phyloP scores from a whole-genome alignment of 768 basidiomycete genomes.

The Lyophyllum semitale region DNA sequence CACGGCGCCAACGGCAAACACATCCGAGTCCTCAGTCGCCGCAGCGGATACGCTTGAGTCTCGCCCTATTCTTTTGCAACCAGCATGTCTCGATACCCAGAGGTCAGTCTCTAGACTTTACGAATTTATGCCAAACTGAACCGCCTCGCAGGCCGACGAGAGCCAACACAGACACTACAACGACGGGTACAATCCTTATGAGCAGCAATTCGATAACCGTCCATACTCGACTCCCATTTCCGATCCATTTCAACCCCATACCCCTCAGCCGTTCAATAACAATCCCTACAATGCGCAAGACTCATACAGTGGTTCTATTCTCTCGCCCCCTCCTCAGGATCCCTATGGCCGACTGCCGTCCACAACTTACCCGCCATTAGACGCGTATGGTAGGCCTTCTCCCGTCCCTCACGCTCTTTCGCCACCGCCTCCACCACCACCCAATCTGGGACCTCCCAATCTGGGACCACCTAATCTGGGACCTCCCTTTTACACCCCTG shows the following conservation, averaged over 20 bases:
- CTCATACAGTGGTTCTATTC: slow-evolving; percentile 25
- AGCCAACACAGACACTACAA: slow-evolving; percentile 64
- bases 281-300: slow-evolving; percentile 17
- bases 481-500: slow-evolving; percentile 19
- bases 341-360: slow-evolving; percentile 12
- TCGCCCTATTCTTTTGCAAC: neutral
- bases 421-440: slow-evolving; percentile 14
- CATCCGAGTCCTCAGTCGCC: neutral
- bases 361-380: slow-evolving; percentile 10
- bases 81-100: slow-evolving; percentile 12
- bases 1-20: neutral
- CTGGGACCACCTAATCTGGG: neutral
- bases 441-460: too few relatives aligned
- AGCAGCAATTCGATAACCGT: slow-evolving; percentile 38
- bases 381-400: slow-evolving; percentile 3
- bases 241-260: slow-evolving; percentile 8
- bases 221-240: slow-evolving; percentile 8
- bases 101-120: neutral
- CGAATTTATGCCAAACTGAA: neutral
- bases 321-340: slow-evolving; percentile 24
- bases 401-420: slow-evolving; percentile 17
- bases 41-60: neutral
- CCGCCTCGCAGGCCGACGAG: slow-evolving; percentile 55
- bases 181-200: slow-evolving; percentile 63
- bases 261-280: slow-evolving; percentile 22